phyloP scores from a whole-genome alignment of 768 basidiomycete genomes.

The Amanita muscaria region DNA sequence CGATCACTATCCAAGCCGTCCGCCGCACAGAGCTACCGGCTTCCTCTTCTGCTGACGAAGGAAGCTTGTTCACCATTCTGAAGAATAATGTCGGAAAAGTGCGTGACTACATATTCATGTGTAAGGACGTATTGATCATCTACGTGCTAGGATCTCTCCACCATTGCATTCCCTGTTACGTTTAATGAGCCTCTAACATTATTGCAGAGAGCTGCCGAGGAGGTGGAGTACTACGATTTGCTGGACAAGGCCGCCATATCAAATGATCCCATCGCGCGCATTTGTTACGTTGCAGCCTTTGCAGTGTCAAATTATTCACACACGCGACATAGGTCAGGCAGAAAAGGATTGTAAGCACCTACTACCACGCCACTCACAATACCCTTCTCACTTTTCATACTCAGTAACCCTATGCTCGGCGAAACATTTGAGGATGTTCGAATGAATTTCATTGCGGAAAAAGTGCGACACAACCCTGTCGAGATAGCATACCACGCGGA shows the following conservation, averaged over 20 bases:
- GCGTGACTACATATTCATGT: constrained; percentile 6
- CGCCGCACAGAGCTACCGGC: constrained; percentile 55
- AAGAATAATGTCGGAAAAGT: constrained; percentile 91
- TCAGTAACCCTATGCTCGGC: constrained; percentile 81
- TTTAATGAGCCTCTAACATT: constrained; percentile 87
- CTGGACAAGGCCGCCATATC: constrained; percentile 55
- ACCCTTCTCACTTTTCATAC: constrained; percentile 7
- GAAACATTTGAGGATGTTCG: constrained; percentile 83
- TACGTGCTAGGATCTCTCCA: constrained; percentile 61
- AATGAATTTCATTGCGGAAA: constrained; percentile 80
- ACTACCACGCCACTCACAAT: constrained; percentile 1
- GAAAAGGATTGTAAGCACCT: constrained; percentile 76
- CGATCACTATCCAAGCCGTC: constrained; percentile 22
- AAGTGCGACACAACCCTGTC: constrained; percentile 79
- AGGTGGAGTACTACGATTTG: constrained; percentile 68
- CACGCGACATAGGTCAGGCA: constrained; percentile 68
- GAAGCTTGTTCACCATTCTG: constrained; percentile 71
- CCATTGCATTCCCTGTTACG: constrained; percentile 76
- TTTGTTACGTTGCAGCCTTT: constrained; percentile 76
- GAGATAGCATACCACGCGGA: constrained; percentile 82
- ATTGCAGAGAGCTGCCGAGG: constrained; percentile 75
- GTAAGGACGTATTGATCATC: neutral
- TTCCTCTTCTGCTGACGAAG: constrained; percentile 60
- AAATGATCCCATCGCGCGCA: constrained; percentile 52
- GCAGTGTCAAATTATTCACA: constrained; percentile 81